Evolutionary conservation across 2,329 filamentous ascomycete genomes (phyloP).

Genomic region (Aspergillus intermedius): DNA sequence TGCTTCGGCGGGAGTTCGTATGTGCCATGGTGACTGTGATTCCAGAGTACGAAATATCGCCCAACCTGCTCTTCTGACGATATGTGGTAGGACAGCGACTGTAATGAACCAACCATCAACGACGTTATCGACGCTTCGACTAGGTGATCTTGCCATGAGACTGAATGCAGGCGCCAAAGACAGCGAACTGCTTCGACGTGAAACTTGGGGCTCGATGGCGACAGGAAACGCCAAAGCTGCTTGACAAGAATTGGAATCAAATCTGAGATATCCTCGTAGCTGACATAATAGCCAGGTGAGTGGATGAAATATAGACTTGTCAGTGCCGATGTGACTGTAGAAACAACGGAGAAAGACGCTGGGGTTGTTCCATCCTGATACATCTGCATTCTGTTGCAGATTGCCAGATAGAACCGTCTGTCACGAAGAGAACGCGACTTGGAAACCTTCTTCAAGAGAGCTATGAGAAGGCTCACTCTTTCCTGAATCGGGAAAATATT

Average conservation of each 20-base stretch:
- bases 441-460: slow-evolving; percentile 37
- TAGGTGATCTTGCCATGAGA: slow-evolving; percentile 61
- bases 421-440: slow-evolving; percentile 30
- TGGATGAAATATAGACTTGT: slow-evolving; percentile 34
- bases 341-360: slow-evolving; percentile 30
- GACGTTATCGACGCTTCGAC: slow-evolving; percentile 72
- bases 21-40: slow-evolving; percentile 35
- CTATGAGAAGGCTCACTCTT: slow-evolving; percentile 54
- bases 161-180: slow-evolving; percentile 76
- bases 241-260: slow-evolving; percentile 63
- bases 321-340: slow-evolving; percentile 45
- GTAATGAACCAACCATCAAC: slow-evolving; percentile 53
- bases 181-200: slow-evolving; percentile 87
- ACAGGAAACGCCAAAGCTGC: slow-evolving; percentile 72
- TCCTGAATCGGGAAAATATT: slow-evolving; percentile 45
- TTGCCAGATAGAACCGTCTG: slow-evolving; percentile 28
- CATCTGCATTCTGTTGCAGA: slow-evolving; percentile 20
- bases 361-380: slow-evolving; percentile 19
- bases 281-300: slow-evolving; percentile 29
- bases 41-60: slow-evolving; percentile 38
- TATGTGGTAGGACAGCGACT: slow-evolving; percentile 18
- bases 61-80: slow-evolving; percentile 31
- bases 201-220: slow-evolving; percentile 78
- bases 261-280: slow-evolving; percentile 46
- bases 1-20: slow-evolving; percentile 32